Percentiles rank a stretch among this genome's conserved stretches.
Evolutionary conservation across 176 grass and related monocot species (phyloP).

Genomic region (Musa beccarii): DNA sequence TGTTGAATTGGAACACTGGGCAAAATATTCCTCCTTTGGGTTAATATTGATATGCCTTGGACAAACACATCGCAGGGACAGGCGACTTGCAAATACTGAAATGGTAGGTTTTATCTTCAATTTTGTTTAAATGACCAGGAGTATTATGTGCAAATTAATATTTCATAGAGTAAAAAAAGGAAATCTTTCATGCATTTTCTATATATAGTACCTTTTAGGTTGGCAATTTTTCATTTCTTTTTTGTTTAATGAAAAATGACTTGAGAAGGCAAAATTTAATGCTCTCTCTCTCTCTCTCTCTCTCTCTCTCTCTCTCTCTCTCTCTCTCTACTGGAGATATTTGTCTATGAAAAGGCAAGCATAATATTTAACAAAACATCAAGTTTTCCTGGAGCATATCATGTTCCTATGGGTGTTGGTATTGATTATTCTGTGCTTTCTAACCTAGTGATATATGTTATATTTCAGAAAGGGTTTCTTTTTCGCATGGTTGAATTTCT

Average conservation of each 20-base stretch:
- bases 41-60: no score
- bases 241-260: neutral
- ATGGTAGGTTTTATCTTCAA: no score
- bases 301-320: slow-evolving; percentile 46
- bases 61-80: no score
- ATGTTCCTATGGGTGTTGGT: neutral
- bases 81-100: no score
- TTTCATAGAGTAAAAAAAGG: no score
- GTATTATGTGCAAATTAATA: no score
- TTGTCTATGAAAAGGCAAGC: slow-evolving; percentile 85
- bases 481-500: no score
- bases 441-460: slow-evolving; percentile 3
- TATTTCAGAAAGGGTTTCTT: neutral
- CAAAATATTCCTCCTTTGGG: no score
- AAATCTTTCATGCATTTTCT: no score
- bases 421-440: neutral
- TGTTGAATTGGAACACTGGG: no score
- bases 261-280: neutral
- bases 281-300: neutral
- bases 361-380: neutral
- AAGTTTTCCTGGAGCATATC: no score
- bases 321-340: slow-evolving; percentile 66
- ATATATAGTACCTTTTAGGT: neutral
- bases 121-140: no score
- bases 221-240: neutral